Conservation (phyloP, 2,329 filamentous ascomycete genomes). For the Fusarium citri region DNA sequence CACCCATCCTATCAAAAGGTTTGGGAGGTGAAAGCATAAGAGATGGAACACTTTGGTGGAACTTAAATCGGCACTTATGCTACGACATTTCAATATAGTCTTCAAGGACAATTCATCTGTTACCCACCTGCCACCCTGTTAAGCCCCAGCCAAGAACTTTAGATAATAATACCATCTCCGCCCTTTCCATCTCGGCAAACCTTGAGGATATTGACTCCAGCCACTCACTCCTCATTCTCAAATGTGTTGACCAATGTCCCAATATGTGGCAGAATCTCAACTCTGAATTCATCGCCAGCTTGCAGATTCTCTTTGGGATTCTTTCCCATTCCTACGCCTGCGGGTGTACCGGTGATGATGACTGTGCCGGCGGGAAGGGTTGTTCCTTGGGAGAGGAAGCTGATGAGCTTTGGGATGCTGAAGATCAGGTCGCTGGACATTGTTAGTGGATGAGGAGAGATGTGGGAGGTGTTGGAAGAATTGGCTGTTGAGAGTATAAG, state of each 20-base stretch:
- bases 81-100: too few species aligned
- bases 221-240: conserved; percentile 16
- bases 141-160: too few species aligned
- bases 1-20: too few species aligned
- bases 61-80: too few species aligned
- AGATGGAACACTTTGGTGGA: too few species aligned
- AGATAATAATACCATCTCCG: too few species aligned
- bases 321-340: conserved; percentile 55
- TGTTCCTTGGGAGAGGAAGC: conserved; percentile 58
- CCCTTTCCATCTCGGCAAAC: neutral
- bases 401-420: conserved; percentile 58
- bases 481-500: too few species aligned
- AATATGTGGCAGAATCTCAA: conserved; percentile 58
- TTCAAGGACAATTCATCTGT: too few species aligned
- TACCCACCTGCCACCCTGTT: too few species aligned
- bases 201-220: neutral
- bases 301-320: conserved; percentile 53
- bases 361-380: conserved; percentile 56
- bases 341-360: conserved; percentile 59
- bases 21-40: too few species aligned
- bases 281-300: conserved; percentile 56
- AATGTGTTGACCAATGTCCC: conserved; percentile 54
- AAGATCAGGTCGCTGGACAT: conserved; percentile 64
- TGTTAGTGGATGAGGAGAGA: neutral
- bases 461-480: too few species aligned